Conservation (phyloP, 257 asterid species). For the Fraxinus cuspidata region DNA sequence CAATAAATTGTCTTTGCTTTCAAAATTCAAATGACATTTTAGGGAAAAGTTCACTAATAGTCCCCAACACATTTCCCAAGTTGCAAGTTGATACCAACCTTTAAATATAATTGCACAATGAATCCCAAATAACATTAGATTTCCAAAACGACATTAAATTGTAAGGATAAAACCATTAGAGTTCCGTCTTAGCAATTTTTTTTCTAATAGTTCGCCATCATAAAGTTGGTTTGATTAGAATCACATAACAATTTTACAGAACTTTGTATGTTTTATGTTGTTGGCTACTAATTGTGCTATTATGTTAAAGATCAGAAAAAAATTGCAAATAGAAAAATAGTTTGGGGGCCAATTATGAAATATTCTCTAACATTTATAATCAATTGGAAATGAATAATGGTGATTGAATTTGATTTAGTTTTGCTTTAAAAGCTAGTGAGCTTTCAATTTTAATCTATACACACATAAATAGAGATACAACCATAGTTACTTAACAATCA, state of each 20-base stretch:
- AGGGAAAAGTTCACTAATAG: background rate
- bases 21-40: background rate
- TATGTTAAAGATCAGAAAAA: background rate
- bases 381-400: background rate
- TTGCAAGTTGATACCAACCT: background rate
- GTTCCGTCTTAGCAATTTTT: too few relatives aligned
- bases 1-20: background rate
- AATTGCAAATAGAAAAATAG: background rate
- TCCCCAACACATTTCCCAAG: background rate
- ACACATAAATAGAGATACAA: background rate
- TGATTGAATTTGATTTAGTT: background rate
- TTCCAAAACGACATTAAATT: background rate
- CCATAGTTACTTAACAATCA: background rate
- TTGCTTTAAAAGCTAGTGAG: slow-evolving; percentile 6
- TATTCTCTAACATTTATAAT: background rate
- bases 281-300: background rate
- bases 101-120: background rate
- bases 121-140: background rate
- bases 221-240: too few relatives aligned
- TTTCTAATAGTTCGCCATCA: too few relatives aligned
- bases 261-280: background rate
- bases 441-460: background rate
- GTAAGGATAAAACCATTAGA: too few relatives aligned
- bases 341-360: background rate
- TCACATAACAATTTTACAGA: background rate